Evolutionary conservation across 2,329 filamentous ascomycete genomes (phyloP), one percentile per base, ranked within the genome.

Genomic region (Apiospora aurea): DNA sequence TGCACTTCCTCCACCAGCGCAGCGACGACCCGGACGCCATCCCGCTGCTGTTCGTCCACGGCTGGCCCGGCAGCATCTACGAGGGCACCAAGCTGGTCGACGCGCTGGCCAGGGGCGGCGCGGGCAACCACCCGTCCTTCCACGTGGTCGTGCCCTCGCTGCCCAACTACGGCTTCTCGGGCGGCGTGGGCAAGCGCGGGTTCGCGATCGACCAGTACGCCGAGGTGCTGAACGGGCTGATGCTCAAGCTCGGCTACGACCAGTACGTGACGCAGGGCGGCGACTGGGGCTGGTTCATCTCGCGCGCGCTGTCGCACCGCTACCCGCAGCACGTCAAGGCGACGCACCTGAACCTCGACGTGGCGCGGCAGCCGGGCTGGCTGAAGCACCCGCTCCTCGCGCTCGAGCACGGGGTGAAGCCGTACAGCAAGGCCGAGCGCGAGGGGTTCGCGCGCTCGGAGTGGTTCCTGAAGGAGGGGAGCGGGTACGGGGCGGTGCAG

Each of bases 221-320:
- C 18, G 88, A 91, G 77, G 83, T 84, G 1, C 86, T 86, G 71
- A 86, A 92, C 76, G 85, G 86, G 61, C 82, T 92, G 10, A 92
- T 92, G 90, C 80, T 85, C 16, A 81, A 84, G 24, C 84, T 92
- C 5, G 89, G 89, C 0, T 92, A 92, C 78, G 72, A 84, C 0
- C 81, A 88, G 78, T 92, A 90, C 73, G 78, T 81, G 4, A 84
- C 83, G 1, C 87, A 92, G 80, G 90, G 89, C 70, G 92, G 92
- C 46, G 92, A 94, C 77, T 93, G 91, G 91, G 92, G 92, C 16
- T 91, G 86, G 79, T 83, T 85, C 75, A 87, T 94, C 74, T 91
- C 90, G 1, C 87, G 92, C 1, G 80, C 85, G 7, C 87, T 94
- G 72, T 88, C 88, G 0, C 75, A 86, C 1, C 80, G 86, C 3